Evolutionary conservation across 495 filamentous ascomycete species (phyloP), one percentile per base, ranked within the genome.

Genomic region (Xylaria sp.): DNA sequence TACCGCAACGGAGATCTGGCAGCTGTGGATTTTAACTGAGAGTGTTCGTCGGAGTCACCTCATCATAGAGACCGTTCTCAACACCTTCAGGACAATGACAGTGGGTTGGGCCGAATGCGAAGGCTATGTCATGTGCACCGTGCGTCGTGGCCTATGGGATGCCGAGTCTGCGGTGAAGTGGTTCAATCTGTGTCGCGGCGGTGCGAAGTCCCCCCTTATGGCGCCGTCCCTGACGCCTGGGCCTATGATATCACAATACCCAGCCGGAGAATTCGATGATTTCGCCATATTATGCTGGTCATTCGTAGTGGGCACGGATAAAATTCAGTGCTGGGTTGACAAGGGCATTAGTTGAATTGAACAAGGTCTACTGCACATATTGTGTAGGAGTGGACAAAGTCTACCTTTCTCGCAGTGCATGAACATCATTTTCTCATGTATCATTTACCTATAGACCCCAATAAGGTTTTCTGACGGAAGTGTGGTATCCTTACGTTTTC

Each of bases 21-120:
- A 74, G 2, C 78, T 79, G 14, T 87, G 85, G 85, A 72, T 87
- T 9, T 75, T 85, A 31, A 81, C 75, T 6, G 85, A 86, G 68
- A 83, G 78, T 58, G 80, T 84, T 6, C 79, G 85, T 0, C 80
- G 83, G n/a, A 53, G 43, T 8, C 85, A 82, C 0, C 80, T 85
- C 50, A 80, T 83, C 33, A 75, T 84, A 41, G 73, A 73, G 35
- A 77, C 79, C 35, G 78, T 83, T 68, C 67, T 85, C 29, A 82
- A 80, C 44, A 77, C 80, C 6, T 85, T 83, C 69, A 80, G 78
- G 1, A 72, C 81, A 26, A 76, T 80, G 31, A 85, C 78, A 46
- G 63, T 77, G 37, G 81, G 82, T 9, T 84, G 77, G 61, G 80
- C 80, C 0, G 77, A 79, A 53, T 83, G 83, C 5, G 82, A 80